phyloP scores from a whole-genome alignment of 202 grass and related monocot genomes.

The Saccharum hybrid region DNA sequence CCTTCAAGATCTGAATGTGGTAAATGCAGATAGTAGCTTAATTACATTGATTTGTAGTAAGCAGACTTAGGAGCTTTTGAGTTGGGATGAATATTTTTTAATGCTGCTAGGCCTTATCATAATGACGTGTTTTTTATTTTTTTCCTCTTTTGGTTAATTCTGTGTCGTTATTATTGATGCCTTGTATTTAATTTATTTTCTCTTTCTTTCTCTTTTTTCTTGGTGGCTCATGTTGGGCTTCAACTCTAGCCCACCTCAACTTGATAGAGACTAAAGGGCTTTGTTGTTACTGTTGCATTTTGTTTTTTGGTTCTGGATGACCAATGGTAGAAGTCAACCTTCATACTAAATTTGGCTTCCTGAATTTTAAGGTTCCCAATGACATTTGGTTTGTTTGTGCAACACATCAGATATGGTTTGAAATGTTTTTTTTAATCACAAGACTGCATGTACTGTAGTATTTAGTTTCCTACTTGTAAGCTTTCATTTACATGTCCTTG shows the following conservation, averaged over 20 bases:
- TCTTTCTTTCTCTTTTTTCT: neutral
- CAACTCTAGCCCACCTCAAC: neutral
- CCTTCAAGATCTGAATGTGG: neutral
- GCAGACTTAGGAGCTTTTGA: neutral
- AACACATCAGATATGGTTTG: neutral
- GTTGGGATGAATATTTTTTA: neutral
- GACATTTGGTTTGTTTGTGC: neutral
- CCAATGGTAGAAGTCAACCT: neutral
- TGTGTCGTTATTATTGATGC: neutral
- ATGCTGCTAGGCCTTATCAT: neutral
- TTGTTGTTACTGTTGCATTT: neutral
- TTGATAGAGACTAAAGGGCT: neutral
- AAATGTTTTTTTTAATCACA: neutral
- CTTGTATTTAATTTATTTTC: neutral
- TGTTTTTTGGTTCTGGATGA: neutral
- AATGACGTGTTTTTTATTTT: neutral
- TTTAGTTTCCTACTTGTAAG: neutral
- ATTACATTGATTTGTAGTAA: neutral
- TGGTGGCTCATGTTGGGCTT: neutral
- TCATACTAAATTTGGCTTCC: neutral
- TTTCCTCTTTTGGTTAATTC: neutral
- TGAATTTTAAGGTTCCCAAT: slow-evolving; percentile 1
- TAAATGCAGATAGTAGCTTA: neutral
- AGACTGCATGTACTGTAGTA: neutral
- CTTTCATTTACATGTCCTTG: neutral